Conservation (phyloP, 1,284 basidiomycete genomes). For the Inonotus obliquus region DNA sequence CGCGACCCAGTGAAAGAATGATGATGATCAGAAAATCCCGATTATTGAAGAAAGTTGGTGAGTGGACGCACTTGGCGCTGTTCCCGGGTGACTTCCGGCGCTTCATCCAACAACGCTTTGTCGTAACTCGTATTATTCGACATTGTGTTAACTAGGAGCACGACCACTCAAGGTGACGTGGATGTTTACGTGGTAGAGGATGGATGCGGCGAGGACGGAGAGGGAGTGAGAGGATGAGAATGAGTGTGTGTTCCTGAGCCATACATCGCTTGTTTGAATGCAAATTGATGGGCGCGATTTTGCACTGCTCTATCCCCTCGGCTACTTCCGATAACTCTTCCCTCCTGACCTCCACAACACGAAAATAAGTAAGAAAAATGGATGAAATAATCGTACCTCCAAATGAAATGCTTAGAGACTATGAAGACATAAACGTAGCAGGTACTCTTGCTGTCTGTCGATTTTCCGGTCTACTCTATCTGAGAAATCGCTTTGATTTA, state of each 20-base stretch:
- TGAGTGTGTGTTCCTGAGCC: neutral
- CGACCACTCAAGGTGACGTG: neutral
- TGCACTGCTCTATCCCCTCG: neutral
- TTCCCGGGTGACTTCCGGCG: constrained; percentile 32
- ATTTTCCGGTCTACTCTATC: neutral
- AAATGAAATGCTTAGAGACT: constrained; percentile 35
- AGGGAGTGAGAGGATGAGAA: neutral
- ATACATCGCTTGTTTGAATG: constrained; percentile 1
- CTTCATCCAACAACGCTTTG: constrained; percentile 31
- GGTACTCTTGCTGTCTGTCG: constrained; percentile 20
- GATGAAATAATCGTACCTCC: constrained; percentile 29
- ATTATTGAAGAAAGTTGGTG: neutral
- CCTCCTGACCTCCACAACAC: neutral
- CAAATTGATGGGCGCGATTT: neutral
- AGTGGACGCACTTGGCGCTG: constrained; percentile 33
- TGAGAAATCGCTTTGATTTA: constrained; percentile 11
- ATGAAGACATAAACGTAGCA: constrained; percentile 40
- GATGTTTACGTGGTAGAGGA: neutral
- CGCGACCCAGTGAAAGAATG: neutral
- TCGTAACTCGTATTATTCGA: constrained; percentile 28
- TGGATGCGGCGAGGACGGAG: neutral
- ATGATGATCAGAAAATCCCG: neutral
- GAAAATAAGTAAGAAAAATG: neutral
- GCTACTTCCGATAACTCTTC: neutral
- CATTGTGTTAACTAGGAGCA: neutral